Percentiles rank a stretch among this genome's conserved stretches.
Evolutionary conservation across 768 basidiomycete genomes (phyloP).

Genomic region (Solioccasus polychromus): DNA sequence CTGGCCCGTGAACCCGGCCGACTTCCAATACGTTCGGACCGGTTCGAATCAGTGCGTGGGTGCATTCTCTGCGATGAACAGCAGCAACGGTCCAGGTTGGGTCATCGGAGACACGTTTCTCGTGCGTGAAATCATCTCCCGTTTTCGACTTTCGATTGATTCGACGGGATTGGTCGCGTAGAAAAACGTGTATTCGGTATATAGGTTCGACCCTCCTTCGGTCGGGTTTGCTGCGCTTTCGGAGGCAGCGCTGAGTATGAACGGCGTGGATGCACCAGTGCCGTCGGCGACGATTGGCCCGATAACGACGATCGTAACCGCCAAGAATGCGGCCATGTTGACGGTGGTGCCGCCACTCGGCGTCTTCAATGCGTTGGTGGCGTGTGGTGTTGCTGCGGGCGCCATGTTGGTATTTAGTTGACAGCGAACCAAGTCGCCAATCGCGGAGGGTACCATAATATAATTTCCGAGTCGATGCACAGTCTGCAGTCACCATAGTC

Average conservation of each 20-base stretch:
- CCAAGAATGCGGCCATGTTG: slow-evolving; percentile 18
- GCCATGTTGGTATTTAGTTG: no score
- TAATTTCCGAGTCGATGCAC: no score
- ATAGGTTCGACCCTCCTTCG: slow-evolving; percentile 71
- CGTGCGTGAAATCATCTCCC: slow-evolving; percentile 4
- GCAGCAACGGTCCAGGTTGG: slow-evolving; percentile 62
- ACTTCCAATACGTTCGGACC: slow-evolving; percentile 72
- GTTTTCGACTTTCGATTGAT: background rate
- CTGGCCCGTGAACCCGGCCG: slow-evolving; percentile 78
- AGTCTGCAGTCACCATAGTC: no score
- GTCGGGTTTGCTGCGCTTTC: slow-evolving; percentile 86
- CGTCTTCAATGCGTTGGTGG: background rate
- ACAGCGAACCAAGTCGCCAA: no score
- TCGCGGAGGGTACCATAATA: no score
- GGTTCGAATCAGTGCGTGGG: slow-evolving; percentile 66
- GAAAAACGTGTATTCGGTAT: slow-evolving; percentile 96
- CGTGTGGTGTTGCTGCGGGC: slow-evolving; percentile 3
- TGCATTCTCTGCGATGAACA: slow-evolving; percentile 74
- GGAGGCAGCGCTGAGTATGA: slow-evolving; percentile 43
- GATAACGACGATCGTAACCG: slow-evolving; percentile 46
- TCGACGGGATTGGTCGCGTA: slow-evolving; percentile 27
- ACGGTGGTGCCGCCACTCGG: background rate
- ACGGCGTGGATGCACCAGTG: slow-evolving; percentile 38
- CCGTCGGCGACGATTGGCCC: slow-evolving; percentile 62
- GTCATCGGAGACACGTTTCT: slow-evolving; percentile 92